phyloP scores from a whole-genome alignment of 164 flowering plant species.

The Kingdonia uniflora region DNA sequence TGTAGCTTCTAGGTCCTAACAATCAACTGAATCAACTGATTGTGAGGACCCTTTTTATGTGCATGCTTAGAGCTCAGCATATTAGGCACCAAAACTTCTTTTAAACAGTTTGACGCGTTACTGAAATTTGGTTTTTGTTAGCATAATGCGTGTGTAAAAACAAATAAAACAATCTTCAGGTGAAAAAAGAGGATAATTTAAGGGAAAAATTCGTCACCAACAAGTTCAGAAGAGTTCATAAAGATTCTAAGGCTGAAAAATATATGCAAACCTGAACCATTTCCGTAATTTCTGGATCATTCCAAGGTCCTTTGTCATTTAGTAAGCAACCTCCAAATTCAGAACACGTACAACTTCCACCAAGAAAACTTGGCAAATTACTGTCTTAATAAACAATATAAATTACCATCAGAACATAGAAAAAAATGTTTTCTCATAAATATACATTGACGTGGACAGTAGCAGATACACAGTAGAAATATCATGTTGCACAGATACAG shows the following conservation, averaged over 20 bases:
- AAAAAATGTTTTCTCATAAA: not conserved
- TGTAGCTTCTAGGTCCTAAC: no score
- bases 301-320: constrained; percentile 81
- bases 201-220: constrained; percentile 1
- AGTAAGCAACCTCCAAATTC: constrained; percentile 64
- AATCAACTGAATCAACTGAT: no score
- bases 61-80: constrained; percentile 6
- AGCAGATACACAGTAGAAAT: not conserved
- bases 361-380: constrained; percentile 60
- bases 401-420: not conserved
- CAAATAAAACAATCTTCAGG: constrained; percentile 4
- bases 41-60: no score
- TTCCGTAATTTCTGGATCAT: constrained; percentile 40
- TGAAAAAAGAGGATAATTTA: not conserved
- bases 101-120: constrained; percentile 12
- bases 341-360: constrained; percentile 65
- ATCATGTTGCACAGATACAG: not conserved
- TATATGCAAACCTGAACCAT: constrained; percentile 31
- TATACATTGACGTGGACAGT: no score
- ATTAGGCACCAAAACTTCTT: constrained; percentile 11
- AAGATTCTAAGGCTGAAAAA: not conserved
- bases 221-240: not conserved
- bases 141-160: constrained; percentile 24
- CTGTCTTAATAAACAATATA: constrained; percentile 22
- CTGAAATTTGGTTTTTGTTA: constrained; percentile 13